These are phyloP conservation scores for Colletotrichum sp. DNA, from an alignment of 2,329 filamentous ascomycete genomes.

Conservation along the genomic window DNA sequence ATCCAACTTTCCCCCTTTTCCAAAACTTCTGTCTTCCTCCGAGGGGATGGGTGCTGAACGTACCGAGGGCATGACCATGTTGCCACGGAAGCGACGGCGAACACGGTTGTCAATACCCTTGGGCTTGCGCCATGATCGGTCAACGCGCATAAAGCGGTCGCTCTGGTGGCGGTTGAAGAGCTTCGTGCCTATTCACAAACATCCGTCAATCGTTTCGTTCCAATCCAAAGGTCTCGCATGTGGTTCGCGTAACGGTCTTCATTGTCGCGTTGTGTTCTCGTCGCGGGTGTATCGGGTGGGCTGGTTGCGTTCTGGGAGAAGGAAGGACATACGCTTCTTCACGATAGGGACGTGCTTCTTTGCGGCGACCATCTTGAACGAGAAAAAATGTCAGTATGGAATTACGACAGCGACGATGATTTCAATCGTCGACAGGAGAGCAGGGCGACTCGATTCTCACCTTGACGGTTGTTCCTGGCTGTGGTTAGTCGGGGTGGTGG, in stretches of 20 bases:
- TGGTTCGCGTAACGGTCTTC: not conserved
- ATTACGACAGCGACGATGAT: not conserved
- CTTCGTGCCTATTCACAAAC: constrained; percentile 74
- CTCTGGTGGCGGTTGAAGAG: constrained; percentile 97
- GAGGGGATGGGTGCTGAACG: constrained; percentile 43
- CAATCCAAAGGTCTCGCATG: constrained; percentile 7
- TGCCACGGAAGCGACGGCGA: constrained; percentile 95
- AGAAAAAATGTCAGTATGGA: constrained; percentile 33
- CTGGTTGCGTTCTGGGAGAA: not conserved
- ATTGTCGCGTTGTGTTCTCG: not conserved
- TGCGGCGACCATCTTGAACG: constrained; percentile 88
- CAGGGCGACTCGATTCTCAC: constrained; percentile 29
- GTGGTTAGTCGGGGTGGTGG: constrained; percentile 30
- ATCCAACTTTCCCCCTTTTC: not conserved
- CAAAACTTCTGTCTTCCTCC: constrained; percentile 1
- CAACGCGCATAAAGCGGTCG: constrained; percentile 94
- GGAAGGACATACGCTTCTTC: constrained; percentile 92
- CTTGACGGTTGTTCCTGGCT: constrained; percentile 46
- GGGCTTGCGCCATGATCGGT: constrained; percentile 94
- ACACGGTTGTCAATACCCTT: constrained; percentile 99
- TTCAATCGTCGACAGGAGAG: constrained; percentile 9
- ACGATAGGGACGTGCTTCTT: constrained; percentile 99
- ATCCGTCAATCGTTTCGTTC: constrained; percentile 39
- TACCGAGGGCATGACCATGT: constrained; percentile 98
- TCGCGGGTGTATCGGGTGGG: constrained; percentile 13